phyloP scores from a whole-genome alignment of 2,329 filamentous ascomycete species.

The Stachybotrys chlorohalonatus region DNA sequence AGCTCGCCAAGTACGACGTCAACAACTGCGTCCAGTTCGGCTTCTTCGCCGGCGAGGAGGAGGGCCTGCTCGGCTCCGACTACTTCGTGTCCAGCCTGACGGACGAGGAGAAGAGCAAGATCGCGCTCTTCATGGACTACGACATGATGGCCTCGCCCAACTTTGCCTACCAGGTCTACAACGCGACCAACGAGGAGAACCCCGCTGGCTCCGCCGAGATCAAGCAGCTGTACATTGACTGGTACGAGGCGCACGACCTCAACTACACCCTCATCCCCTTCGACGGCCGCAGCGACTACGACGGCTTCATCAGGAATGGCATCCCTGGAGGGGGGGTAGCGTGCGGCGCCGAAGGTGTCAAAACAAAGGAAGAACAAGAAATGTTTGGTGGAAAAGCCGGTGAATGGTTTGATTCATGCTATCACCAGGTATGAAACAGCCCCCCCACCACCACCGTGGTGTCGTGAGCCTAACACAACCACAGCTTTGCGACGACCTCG shows the following conservation, averaged over 20 bases:
- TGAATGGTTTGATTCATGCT: slow-evolving; percentile 49
- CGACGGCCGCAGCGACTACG: slow-evolving; percentile 73
- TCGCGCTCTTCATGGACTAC: slow-evolving; percentile 61
- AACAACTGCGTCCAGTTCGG: slow-evolving; percentile 59
- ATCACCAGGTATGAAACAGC: slow-evolving; percentile 29
- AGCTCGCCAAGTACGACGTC: slow-evolving; percentile 47
- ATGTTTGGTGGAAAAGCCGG: slow-evolving; percentile 65
- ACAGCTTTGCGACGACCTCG: slow-evolving; percentile 48
- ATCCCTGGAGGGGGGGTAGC: slow-evolving; percentile 70
- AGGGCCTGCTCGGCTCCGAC: slow-evolving; percentile 54
- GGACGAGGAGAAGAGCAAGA: slow-evolving; percentile 49
- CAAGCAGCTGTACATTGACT: slow-evolving; percentile 57
- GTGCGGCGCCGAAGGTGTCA: slow-evolving; percentile 68
- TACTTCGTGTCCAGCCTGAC: slow-evolving; percentile 49
- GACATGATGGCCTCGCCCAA: slow-evolving; percentile 62
- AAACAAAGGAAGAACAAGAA: slow-evolving; percentile 55
- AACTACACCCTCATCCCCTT: slow-evolving; percentile 66
- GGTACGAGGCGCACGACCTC: slow-evolving; percentile 51
- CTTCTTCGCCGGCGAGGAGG: slow-evolving; percentile 61
- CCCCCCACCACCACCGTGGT: too few relatives aligned
- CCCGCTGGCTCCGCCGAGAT: slow-evolving; percentile 64
- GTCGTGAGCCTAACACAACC: neutral
- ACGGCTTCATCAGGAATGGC: slow-evolving; percentile 62
- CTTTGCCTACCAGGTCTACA: slow-evolving; percentile 61
- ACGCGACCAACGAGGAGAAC: slow-evolving; percentile 60